Conservation (phyloP, 2,329 filamentous ascomycete genomes). For the Thelonectria olida region DNA sequence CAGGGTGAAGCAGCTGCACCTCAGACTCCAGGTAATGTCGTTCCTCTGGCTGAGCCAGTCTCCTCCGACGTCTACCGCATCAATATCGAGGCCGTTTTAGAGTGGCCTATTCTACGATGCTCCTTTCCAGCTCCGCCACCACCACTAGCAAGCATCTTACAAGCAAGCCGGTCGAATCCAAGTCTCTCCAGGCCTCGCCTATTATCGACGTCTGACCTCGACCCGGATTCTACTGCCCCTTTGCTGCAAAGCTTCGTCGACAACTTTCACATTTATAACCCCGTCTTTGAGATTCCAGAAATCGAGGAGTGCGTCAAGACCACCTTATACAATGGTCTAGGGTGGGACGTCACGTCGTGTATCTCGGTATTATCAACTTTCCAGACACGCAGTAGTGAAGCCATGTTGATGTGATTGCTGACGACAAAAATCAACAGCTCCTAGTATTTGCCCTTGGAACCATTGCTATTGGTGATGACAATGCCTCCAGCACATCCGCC, state of each 20-base stretch:
- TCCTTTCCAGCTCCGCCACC: background rate
- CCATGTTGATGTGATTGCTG: too few species aligned
- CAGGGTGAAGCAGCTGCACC: too few species aligned
- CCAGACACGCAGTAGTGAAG: too few species aligned
- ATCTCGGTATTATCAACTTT: too few species aligned
- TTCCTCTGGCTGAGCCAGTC: too few species aligned
- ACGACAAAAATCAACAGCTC: too few species aligned
- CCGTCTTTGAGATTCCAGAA: background rate
- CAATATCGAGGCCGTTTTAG: background rate
- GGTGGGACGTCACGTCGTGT: constrained; percentile 22
- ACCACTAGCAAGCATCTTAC: too few species aligned
- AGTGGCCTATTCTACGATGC: background rate
- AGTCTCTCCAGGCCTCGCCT: too few species aligned
- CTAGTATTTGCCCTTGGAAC: constrained; percentile 7
- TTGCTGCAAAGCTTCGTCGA: background rate
- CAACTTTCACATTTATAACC: constrained; percentile 12
- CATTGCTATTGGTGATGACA: background rate
- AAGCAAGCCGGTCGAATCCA: too few species aligned
- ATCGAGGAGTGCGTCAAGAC: background rate
- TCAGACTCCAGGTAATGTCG: too few species aligned
- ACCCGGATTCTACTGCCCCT: background rate
- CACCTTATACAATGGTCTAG: constrained; percentile 6
- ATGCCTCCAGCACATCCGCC: background rate
- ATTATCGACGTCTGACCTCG: background rate
- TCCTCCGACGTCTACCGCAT: background rate